Conservation (phyloP, 2,329 filamentous ascomycete genomes). For the Clonostachys chloroleuca region DNA sequence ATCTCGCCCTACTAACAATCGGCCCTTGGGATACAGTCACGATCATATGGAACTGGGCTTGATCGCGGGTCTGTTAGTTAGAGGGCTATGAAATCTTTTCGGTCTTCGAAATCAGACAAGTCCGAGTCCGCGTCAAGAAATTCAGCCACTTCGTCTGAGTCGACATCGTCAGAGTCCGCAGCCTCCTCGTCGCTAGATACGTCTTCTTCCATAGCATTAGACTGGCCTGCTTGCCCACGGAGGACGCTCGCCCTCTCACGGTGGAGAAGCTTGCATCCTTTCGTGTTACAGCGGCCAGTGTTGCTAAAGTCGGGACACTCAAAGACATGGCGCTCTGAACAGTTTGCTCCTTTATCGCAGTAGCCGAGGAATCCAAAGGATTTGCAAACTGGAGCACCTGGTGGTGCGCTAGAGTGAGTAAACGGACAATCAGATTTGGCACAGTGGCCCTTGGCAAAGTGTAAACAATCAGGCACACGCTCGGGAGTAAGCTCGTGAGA, state of each 20-base stretch:
- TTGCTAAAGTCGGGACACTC: conserved; percentile 97
- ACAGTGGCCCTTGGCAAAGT: conserved; percentile 88
- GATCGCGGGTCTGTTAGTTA: conserved; percentile 11
- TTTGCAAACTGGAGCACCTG: conserved; percentile 75
- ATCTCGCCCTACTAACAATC: too few relatives aligned
- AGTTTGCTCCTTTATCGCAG: conserved; percentile 76
- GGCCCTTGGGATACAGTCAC: neutral
- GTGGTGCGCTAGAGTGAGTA: conserved; percentile 75
- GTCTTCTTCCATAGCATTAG: conserved; percentile 60
- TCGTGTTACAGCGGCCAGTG: conserved; percentile 74
- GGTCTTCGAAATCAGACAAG: conserved; percentile 50
- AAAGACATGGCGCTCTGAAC: conserved; percentile 79
- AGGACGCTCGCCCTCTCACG: conserved; percentile 79
- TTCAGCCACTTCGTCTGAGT: conserved; percentile 71
- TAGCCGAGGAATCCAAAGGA: conserved; percentile 84
- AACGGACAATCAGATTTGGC: conserved; percentile 83
- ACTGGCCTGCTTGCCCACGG: conserved; percentile 52
- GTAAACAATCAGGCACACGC: conserved; percentile 82
- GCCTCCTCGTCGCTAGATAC: conserved; percentile 74
- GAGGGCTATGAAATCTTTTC: conserved; percentile 54
- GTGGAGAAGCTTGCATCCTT: conserved; percentile 81
- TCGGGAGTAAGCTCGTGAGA: conserved; percentile 83
- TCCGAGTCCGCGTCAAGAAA: conserved; percentile 53
- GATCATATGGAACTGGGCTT: conserved; percentile 1
- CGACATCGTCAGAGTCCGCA: conserved; percentile 74